Conservation (phyloP, 2,329 filamentous ascomycete genomes). For the Talaromyces sp. region DNA sequence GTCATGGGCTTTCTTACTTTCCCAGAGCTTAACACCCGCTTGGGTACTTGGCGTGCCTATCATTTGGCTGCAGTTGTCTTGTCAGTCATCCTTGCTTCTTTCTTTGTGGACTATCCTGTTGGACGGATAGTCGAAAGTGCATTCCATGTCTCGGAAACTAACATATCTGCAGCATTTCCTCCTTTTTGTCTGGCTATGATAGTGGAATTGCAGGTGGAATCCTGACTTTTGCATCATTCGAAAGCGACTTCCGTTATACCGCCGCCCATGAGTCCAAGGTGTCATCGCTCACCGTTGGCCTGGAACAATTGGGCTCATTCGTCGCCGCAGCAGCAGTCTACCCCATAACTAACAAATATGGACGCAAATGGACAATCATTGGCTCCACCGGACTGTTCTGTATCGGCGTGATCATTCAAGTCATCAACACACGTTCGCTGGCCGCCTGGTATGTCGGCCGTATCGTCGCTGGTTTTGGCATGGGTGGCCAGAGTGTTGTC, state of each 20-base stretch:
- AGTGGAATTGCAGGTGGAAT: slow-evolving; percentile 42
- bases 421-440: slow-evolving; percentile 47
- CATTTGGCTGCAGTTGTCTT: slow-evolving; percentile 26
- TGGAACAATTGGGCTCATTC: slow-evolving; percentile 55
- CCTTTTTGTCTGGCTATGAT: slow-evolving; percentile 36
- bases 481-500: slow-evolving; percentile 46
- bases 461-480: slow-evolving; percentile 48
- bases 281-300: slow-evolving; percentile 49
- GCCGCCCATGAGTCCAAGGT: slow-evolving; percentile 39
- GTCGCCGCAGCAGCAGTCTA: slow-evolving; percentile 51
- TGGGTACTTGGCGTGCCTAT: slow-evolving; percentile 24
- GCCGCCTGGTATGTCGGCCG: slow-evolving; percentile 49
- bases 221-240: slow-evolving; percentile 45
- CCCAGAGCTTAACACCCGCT: slow-evolving; percentile 23
- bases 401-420: slow-evolving; percentile 47
- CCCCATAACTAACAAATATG: slow-evolving; percentile 47
- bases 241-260: slow-evolving; percentile 42
- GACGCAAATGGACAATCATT: slow-evolving; percentile 47
- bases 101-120: not conserved
- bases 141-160: not conserved
- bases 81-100: slow-evolving; percentile 8
- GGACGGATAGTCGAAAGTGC: too few relatives aligned
- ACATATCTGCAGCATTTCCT: slow-evolving; percentile 13
- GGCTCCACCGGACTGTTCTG: slow-evolving; percentile 48
- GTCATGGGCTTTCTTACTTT: slow-evolving; percentile 21